phyloP scores from a whole-genome alignment of 495 filamentous ascomycete genomes.

The Aspergillus coremiiformis region DNA sequence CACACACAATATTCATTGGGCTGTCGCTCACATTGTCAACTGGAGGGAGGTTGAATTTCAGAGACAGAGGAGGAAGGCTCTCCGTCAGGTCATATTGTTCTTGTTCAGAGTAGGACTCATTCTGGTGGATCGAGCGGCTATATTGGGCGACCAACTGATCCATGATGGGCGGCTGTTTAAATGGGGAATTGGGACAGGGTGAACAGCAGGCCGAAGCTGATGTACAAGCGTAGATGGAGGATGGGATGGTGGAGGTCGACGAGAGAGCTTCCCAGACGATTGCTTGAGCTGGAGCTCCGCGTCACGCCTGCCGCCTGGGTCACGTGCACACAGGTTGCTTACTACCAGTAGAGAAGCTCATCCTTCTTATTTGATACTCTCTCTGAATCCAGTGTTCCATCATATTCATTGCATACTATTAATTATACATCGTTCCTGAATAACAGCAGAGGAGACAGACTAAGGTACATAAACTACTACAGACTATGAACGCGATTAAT shows the following conservation, averaged over 20 bases:
- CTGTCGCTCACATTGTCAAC: conserved; percentile 66
- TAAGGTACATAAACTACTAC: neutral
- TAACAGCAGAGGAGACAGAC: too few species aligned
- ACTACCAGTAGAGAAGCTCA: too few species aligned
- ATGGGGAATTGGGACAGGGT: conserved; percentile 1
- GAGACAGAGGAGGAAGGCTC: conserved; percentile 62
- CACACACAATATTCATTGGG: neutral
- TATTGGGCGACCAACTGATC: conserved; percentile 90
- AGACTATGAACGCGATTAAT: neutral
- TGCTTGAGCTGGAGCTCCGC: neutral
- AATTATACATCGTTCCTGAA: too few species aligned
- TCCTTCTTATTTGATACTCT: too few species aligned
- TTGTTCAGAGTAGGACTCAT: conserved; percentile 64
- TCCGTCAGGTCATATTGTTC: conserved; percentile 67
- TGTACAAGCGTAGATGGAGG: neutral
- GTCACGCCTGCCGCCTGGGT: neutral
- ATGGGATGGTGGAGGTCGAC: neutral
- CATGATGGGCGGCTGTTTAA: conserved; percentile 48
- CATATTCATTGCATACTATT: too few species aligned
- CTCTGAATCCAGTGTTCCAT: too few species aligned
- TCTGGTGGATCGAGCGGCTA: conserved; percentile 62
- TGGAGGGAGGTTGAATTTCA: conserved; percentile 92
- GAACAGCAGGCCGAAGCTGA: neutral
- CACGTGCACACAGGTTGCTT: neutral
- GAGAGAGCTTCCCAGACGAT: neutral